Percentiles rank a stretch among this genome's conserved stretches.
These are phyloP conservation scores for Penicillium olsonii DNA, from an alignment of 2,329 filamentous ascomycete species.

Conservation along the genomic window DNA sequence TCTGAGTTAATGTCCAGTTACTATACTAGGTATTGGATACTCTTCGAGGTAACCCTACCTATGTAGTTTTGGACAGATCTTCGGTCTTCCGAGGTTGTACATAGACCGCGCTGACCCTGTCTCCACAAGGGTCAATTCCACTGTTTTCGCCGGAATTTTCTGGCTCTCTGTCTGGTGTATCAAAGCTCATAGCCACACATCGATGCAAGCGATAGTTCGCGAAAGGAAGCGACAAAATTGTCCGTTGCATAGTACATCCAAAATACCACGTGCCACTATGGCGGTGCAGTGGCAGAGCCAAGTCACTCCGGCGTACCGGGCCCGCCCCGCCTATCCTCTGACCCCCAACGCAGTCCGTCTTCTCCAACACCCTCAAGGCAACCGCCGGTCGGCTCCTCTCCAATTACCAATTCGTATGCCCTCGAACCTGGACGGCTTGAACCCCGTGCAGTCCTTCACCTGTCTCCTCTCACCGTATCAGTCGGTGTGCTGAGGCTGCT, in stretches of 20 bases:
- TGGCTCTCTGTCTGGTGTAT: no score
- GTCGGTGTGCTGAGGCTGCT: slow-evolving; percentile 17
- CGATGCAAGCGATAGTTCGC: no score
- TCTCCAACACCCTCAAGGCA: slow-evolving; percentile 20
- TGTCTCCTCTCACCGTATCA: slow-evolving; percentile 1
- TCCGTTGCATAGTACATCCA: slow-evolving; percentile 13
- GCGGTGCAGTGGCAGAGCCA: slow-evolving; percentile 12
- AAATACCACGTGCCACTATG: slow-evolving; percentile 23
- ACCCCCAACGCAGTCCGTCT: slow-evolving; percentile 4
- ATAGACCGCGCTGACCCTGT: no score
- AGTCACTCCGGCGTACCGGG: slow-evolving; percentile 18
- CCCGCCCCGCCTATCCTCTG: slow-evolving; percentile 18
- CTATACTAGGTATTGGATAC: no score
- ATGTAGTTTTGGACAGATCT: no score
- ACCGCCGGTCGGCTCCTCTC: slow-evolving; percentile 29
- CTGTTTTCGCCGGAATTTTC: no score
- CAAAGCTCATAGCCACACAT: no score
- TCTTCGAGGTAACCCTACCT: no score
- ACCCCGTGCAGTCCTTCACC: background rate
- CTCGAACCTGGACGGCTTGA: background rate
- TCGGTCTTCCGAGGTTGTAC: slow-evolving; percentile 6
- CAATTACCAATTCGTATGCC: slow-evolving; percentile 1
- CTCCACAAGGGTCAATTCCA: no score
- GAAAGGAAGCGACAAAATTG: background rate
- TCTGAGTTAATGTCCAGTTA: no score